phyloP scores from a whole-genome alignment of 2,329 filamentous ascomycete genomes.

The Fusarium sp. region DNA sequence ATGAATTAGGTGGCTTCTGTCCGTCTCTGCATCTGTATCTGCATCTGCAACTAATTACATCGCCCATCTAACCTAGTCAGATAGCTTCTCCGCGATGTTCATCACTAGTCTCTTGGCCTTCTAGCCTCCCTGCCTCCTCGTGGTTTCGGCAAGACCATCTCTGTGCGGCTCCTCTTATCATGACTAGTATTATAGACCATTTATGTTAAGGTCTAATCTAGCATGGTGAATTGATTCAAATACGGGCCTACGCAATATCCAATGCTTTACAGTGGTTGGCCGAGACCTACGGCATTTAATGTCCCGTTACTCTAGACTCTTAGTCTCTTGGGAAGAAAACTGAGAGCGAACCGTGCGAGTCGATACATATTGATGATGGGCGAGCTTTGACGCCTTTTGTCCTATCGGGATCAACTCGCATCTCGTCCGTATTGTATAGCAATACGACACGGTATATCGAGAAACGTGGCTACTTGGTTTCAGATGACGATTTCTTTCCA shows the following conservation, averaged over 20 bases:
- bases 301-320: background rate
- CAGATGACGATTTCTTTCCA: constrained; percentile 30
- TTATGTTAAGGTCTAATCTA: background rate
- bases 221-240: constrained; percentile 5
- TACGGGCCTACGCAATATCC: background rate
- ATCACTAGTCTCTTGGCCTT: constrained; percentile 24
- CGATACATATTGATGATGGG: background rate
- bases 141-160: constrained; percentile 37
- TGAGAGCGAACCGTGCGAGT: constrained; percentile 28
- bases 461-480: background rate
- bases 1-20: constrained; percentile 1
- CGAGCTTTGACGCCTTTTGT: background rate
- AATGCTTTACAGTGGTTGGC: constrained; percentile 8
- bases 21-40: constrained; percentile 4
- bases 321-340: background rate
- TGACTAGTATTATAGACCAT: constrained; percentile 26
- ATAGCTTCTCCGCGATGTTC: constrained; percentile 35
- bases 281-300: background rate
- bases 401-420: background rate
- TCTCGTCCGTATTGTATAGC: background rate
- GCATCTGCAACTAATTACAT: background rate
- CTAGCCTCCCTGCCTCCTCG: constrained; percentile 18
- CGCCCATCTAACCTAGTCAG: constrained; percentile 18
- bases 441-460: background rate
- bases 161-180: constrained; percentile 23